Conservation (phyloP, 495 filamentous ascomycete species). For the Trichoderma parareesei region DNA sequence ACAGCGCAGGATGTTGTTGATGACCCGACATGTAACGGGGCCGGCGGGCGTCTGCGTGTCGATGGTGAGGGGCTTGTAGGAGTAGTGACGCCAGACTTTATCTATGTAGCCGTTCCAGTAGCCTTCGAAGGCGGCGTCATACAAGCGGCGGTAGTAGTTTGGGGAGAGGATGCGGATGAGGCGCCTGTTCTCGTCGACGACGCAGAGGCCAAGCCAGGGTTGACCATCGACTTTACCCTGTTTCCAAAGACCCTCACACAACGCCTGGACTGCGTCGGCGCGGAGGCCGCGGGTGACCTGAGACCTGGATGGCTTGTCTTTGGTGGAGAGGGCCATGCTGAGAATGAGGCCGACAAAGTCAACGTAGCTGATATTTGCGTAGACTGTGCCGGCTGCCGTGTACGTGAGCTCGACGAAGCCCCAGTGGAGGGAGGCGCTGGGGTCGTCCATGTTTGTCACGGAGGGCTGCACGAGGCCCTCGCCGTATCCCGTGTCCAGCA, state of each 20-base stretch:
- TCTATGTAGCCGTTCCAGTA: constrained; percentile 36
- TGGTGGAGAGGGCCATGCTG: constrained; percentile 29
- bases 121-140: constrained; percentile 21
- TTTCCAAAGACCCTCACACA: constrained; percentile 29
- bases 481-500: constrained; percentile 23
- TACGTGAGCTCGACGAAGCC: constrained; percentile 20
- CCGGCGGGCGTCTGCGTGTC: constrained; percentile 30
- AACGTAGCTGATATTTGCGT: constrained; percentile 39
- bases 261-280: constrained; percentile 22
- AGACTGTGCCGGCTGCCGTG: constrained; percentile 18
- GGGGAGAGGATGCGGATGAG: constrained; percentile 34
- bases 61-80: constrained; percentile 27
- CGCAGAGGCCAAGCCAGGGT: constrained; percentile 34
- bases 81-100: constrained; percentile 32
- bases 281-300: constrained; percentile 31
- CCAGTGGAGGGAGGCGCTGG: constrained; percentile 20
- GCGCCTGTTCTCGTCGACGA: constrained; percentile 21
- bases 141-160: constrained; percentile 24
- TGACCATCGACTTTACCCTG: constrained; percentile 28
- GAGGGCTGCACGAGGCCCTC: constrained; percentile 34
- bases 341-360: constrained; percentile 40
- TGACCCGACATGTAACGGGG: constrained; percentile 29
- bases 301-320: constrained; percentile 14
- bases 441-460: constrained; percentile 29
- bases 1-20: constrained; percentile 25